These are phyloP conservation scores for Pseudogymnoascus sp. DNA, from an alignment of 2,329 filamentous ascomycete genomes.

Conservation along the genomic window DNA sequence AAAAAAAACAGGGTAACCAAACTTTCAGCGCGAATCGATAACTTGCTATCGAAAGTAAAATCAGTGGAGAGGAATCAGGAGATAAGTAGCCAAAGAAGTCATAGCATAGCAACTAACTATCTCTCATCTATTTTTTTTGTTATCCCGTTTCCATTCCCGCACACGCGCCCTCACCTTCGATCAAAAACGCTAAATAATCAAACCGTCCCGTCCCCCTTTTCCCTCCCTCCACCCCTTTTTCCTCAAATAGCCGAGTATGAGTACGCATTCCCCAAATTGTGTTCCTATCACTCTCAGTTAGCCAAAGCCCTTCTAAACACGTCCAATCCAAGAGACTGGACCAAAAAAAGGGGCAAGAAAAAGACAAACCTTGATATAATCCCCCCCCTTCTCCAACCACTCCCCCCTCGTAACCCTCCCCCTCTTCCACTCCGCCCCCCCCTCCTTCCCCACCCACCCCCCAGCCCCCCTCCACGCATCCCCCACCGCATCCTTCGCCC, in stretches of 20 bases:
- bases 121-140: background rate
- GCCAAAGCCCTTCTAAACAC: background rate
- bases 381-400: constrained; percentile 82
- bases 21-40: no score
- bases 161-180: background rate
- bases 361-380: constrained; percentile 70
- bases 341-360: background rate
- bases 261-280: constrained; percentile 57
- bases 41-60: background rate
- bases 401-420: constrained; percentile 70
- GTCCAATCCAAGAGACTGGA: background rate
- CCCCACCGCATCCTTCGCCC: constrained; percentile 65
- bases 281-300: constrained; percentile 40
- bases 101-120: background rate
- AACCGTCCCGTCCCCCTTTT: background rate
- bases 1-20: no score
- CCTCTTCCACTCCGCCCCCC: constrained; percentile 47
- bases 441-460: constrained; percentile 55
- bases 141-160: background rate
- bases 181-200: background rate
- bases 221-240: background rate
- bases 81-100: background rate
- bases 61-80: background rate
- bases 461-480: constrained; percentile 95
- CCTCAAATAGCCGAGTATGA: constrained; percentile 5